Conservation (phyloP, 352 stramenopile species). For the Pythium aphanidermatum region DNA sequence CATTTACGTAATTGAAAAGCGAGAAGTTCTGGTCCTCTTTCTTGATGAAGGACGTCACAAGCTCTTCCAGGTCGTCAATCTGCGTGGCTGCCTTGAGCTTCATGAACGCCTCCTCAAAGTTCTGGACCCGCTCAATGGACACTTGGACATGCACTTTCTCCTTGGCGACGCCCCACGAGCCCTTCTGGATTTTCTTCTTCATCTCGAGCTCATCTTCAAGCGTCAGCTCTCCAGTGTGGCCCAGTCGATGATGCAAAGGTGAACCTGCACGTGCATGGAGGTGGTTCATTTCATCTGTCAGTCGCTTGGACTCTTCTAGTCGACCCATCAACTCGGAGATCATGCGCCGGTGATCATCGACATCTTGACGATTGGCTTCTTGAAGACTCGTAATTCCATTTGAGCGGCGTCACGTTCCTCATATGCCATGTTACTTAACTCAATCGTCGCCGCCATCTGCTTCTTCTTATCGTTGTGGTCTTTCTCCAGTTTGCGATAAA, state of each 20-base stretch:
- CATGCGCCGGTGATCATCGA: constrained; percentile 52
- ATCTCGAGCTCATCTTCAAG: constrained; percentile 61
- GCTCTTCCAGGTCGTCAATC: constrained; percentile 90
- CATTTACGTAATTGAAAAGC: constrained; percentile 94
- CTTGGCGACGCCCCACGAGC: constrained; percentile 74
- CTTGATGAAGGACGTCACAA: constrained; percentile 92
- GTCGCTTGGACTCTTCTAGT: constrained; percentile 51
- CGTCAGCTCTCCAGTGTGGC: constrained; percentile 33
- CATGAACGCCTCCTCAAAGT: constrained; percentile 94
- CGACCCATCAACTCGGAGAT: constrained; percentile 53
- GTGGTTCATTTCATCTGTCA: constrained; percentile 27
- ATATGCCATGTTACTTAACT: constrained; percentile 93
- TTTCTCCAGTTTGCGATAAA: constrained; percentile 89
- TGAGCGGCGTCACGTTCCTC: constrained; percentile 93
- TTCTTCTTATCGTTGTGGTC: constrained; percentile 95
- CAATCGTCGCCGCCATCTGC: constrained; percentile 94
- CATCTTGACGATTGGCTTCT: constrained; percentile 86
- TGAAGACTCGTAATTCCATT: constrained; percentile 90
- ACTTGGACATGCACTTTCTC: constrained; percentile 88
- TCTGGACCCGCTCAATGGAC: constrained; percentile 87
- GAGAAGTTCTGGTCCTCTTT: constrained; percentile 97
- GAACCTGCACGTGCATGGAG: constrained; percentile 24
- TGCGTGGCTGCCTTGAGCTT: constrained; percentile 92
- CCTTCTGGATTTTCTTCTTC: constrained; percentile 70
- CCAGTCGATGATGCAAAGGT: constrained; percentile 7